These are phyloP conservation scores for Aspergillus conjunctus DNA, from an alignment of 495 filamentous ascomycete genomes.

Conservation along the genomic window DNA sequence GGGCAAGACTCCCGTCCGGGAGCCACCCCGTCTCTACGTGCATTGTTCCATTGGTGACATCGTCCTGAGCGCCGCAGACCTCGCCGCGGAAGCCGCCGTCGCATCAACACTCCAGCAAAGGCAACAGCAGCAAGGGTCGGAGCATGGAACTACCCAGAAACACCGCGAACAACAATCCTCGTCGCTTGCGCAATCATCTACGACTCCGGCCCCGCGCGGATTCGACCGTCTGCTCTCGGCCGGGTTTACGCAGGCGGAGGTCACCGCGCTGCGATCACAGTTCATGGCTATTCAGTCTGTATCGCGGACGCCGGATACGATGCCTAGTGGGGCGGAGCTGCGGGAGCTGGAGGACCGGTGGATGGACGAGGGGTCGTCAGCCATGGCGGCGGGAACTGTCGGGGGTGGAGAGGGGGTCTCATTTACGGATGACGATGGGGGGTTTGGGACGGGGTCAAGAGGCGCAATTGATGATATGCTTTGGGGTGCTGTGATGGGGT, in stretches of 20 bases:
- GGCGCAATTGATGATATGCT: conserved; percentile 79
- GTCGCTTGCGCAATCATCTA: conserved; percentile 26
- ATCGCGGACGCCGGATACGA: conserved; percentile 79
- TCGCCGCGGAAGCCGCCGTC: conserved; percentile 64
- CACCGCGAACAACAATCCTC: conserved; percentile 12
- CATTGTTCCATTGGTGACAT: conserved; percentile 83
- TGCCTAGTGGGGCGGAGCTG: conserved; percentile 66
- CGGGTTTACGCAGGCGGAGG: conserved; percentile 79
- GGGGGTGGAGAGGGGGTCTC: conserved; percentile 39
- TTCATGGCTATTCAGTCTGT: conserved; percentile 78
- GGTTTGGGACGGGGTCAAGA: conserved; percentile 45
- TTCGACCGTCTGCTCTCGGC: conserved; percentile 84
- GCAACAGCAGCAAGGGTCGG: conserved; percentile 7
- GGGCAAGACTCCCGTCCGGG: conserved; percentile 57
- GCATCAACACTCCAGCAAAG: conserved; percentile 40
- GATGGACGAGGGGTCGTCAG: conserved; percentile 74
- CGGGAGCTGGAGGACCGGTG: conserved; percentile 81
- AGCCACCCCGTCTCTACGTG: conserved; percentile 66
- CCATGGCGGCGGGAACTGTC: conserved; percentile 40
- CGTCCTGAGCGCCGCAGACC: conserved; percentile 62
- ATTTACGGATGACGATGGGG: conserved; percentile 56
- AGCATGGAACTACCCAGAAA: background rate
- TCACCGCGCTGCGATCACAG: conserved; percentile 78
- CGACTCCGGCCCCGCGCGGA: conserved; percentile 70
- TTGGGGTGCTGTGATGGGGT: conserved; percentile 84